Conservation (phyloP, 139 green algal genomes). For the Spirogloea muscicola region DNA sequence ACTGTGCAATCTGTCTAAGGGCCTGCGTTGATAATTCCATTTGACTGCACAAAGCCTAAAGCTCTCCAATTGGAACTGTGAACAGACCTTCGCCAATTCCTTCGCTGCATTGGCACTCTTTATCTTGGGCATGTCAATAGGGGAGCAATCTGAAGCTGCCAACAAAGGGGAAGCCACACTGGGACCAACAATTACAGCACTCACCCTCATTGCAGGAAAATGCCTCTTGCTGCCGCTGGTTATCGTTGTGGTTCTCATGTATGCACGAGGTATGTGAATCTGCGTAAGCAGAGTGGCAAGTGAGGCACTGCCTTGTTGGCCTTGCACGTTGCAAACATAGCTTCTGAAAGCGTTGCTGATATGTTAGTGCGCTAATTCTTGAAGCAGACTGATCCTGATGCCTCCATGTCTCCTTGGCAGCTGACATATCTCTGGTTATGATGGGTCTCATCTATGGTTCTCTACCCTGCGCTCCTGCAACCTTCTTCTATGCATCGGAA, state of each 20-base stretch:
- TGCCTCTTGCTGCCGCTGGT: conserved; percentile 19
- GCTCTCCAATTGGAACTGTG: background rate
- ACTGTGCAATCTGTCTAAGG: too few relatives aligned
- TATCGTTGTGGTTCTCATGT: conserved; percentile 14
- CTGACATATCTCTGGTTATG: background rate
- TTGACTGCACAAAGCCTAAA: too few relatives aligned
- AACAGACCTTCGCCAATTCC: conserved; percentile 2
- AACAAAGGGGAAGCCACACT: background rate
- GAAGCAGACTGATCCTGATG: too few relatives aligned
- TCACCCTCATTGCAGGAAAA: conserved; percentile 23
- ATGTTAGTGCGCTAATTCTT: too few relatives aligned
- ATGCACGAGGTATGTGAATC: too few relatives aligned
- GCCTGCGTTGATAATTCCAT: too few relatives aligned
- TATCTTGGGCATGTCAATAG: conserved; percentile 34
- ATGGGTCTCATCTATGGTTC: conserved; percentile 12
- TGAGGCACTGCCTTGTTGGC: too few relatives aligned
- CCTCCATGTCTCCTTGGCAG: too few relatives aligned
- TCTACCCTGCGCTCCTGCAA: background rate
- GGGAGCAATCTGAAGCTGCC: conserved; percentile 8
- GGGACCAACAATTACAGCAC: background rate
- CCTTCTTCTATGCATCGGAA: conserved; percentile 31
- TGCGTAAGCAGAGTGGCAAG: too few relatives aligned
- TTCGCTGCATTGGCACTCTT: conserved; percentile 19
- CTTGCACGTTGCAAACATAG: too few relatives aligned
- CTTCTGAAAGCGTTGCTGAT: too few relatives aligned